phyloP scores from a whole-genome alignment of 495 filamentous ascomycete genomes.

The Aspergillus biplanus region DNA sequence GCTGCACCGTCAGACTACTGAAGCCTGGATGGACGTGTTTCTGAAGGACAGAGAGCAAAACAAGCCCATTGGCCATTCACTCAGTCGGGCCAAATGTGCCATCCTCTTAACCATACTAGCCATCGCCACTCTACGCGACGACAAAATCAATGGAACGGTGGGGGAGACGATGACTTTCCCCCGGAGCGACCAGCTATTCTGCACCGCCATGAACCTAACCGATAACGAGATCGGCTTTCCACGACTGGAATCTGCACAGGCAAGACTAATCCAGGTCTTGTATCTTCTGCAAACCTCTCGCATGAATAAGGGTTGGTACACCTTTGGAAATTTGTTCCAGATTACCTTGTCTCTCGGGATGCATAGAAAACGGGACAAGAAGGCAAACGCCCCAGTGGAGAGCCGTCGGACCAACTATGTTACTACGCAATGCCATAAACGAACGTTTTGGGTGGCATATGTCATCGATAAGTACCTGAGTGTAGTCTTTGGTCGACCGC shows the following conservation, averaged over 20 bases:
- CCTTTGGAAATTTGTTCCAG: slow-evolving; percentile 27
- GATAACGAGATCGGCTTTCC: slow-evolving; percentile 29
- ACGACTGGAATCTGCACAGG: slow-evolving; percentile 29
- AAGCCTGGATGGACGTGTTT: slow-evolving; percentile 17
- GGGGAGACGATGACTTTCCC: neutral
- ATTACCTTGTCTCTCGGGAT: slow-evolving; percentile 27
- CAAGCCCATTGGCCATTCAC: neutral
- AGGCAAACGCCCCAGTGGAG: neutral
- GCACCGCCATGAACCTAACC: slow-evolving; percentile 17
- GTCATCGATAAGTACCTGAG: slow-evolving; percentile 35
- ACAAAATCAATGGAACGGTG: slow-evolving; percentile 4
- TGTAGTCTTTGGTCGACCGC: slow-evolving; percentile 31
- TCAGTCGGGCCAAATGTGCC: slow-evolving; percentile 13
- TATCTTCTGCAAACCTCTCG: slow-evolving; percentile 34
- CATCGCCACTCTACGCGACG: slow-evolving; percentile 24
- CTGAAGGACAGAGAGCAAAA: neutral
- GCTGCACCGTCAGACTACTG: slow-evolving; percentile 30
- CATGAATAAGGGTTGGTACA: slow-evolving; percentile 33
- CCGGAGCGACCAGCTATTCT: slow-evolving; percentile 5
- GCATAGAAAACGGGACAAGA: slow-evolving; percentile 15
- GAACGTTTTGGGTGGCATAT: slow-evolving; percentile 30
- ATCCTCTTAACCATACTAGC: slow-evolving; percentile 27
- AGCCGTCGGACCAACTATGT: neutral
- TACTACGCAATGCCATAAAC: neutral
- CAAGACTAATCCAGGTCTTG: slow-evolving; percentile 29